Evolutionary conservation across 208 protist genomes (phyloP).

Genomic region (Wallacemonas sp.): DNA sequence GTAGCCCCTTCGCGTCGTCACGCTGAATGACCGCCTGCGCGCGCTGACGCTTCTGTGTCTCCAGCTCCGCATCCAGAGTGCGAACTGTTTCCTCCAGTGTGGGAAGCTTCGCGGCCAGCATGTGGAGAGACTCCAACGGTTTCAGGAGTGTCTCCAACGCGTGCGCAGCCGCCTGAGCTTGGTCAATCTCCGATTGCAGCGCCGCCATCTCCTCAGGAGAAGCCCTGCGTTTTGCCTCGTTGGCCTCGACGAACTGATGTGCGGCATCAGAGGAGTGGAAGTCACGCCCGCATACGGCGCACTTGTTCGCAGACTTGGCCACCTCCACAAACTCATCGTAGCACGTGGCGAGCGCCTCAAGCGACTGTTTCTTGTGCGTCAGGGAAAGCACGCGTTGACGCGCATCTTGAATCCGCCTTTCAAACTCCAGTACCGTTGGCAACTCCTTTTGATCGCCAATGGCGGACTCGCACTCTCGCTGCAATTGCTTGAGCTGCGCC

Average conservation of each 20-base stretch:
- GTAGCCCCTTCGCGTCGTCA: conserved; percentile 15
- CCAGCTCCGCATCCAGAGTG: conserved; percentile 23
- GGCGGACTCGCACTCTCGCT: conserved; percentile 13
- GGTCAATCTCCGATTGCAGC: conserved; percentile 20
- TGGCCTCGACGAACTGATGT: conserved; percentile 40
- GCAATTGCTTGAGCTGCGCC: conserved; percentile 27
- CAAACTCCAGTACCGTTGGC: conserved; percentile 41
- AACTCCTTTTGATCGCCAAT: conserved; percentile 11
- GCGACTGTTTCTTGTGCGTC: conserved; percentile 34
- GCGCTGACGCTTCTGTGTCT: conserved; percentile 17
- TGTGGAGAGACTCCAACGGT: conserved; percentile 36
- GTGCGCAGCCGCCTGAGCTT: conserved; percentile 23
- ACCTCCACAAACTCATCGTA: conserved; percentile 57
- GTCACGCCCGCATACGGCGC: conserved; percentile 62
- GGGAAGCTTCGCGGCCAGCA: conserved; percentile 23
- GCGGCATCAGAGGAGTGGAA: conserved; percentile 32
- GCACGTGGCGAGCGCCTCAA: conserved; percentile 53
- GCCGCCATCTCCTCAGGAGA: conserved; percentile 35
- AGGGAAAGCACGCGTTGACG: conserved; percentile 21
- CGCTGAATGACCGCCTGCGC: conserved; percentile 19
- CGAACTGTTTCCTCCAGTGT: conserved; percentile 24
- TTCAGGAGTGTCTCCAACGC: conserved; percentile 37
- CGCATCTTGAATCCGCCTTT: conserved; percentile 32
- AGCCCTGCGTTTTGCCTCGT: conserved; percentile 35
- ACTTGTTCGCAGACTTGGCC: conserved; percentile 40